phyloP scores from a whole-genome alignment of 768 basidiomycete species.

The Mycena vulgaris region DNA sequence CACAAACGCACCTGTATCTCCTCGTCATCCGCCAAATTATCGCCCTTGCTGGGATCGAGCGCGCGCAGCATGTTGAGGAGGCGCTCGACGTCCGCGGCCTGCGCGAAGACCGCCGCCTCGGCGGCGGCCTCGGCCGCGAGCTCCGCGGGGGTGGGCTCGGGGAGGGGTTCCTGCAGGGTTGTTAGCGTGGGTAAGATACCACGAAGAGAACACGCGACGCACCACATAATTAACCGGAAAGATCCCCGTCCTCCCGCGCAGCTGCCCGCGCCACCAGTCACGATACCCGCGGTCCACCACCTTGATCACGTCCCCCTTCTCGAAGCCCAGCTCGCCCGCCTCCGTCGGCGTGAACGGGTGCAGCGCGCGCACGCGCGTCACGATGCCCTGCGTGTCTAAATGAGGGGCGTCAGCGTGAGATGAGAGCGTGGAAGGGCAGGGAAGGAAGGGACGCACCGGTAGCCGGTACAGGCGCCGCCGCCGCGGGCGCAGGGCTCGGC shows the following conservation, averaged over 20 bases:
- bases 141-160: slow-evolving; percentile 85
- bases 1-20: slow-evolving; percentile 83
- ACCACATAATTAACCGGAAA: slow-evolving; percentile 98
- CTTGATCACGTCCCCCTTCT: slow-evolving; percentile 94
- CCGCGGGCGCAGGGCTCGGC: slow-evolving; percentile 38
- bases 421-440: not conserved
- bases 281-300: slow-evolving; percentile 90
- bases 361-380: slow-evolving; percentile 90
- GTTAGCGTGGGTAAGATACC: not conserved
- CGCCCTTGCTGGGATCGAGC: slow-evolving; percentile 77
- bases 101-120: slow-evolving; percentile 90
- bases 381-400: slow-evolving; percentile 56
- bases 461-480: not conserved
- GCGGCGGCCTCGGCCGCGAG: slow-evolving; percentile 87
- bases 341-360: slow-evolving; percentile 92
- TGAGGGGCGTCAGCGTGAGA: not conserved
- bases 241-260: slow-evolving; percentile 92
- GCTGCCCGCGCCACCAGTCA: slow-evolving; percentile 97
- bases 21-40: slow-evolving; percentile 92
- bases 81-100: slow-evolving; percentile 88
- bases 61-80: slow-evolving; percentile 81
- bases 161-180: slow-evolving; percentile 78
- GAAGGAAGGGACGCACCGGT: not conserved
- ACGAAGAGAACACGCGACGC: slow-evolving; percentile 47
- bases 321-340: slow-evolving; percentile 91